Percentiles rank a stretch among this genome's conserved stretches.
These are phyloP conservation scores for Camellia japonica DNA, from an alignment of 148 eudicot species.

Conservation along the genomic window DNA sequence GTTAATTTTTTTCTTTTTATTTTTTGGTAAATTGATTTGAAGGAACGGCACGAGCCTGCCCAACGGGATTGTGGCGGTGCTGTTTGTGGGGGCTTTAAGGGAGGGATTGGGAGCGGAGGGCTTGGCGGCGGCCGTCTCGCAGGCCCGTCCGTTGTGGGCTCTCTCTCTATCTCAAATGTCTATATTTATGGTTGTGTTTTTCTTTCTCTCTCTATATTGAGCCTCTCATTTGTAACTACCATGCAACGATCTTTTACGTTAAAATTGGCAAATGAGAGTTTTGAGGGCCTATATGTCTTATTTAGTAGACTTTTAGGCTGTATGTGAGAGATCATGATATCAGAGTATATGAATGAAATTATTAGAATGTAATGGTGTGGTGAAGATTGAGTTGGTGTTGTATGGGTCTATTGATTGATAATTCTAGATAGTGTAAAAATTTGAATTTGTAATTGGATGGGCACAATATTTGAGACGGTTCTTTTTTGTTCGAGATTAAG, in stretches of 20 bases:
- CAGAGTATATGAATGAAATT: too few species aligned
- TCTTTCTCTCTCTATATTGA: not conserved
- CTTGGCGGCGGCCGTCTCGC: not conserved
- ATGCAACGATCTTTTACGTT: not conserved
- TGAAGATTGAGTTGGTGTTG: too few species aligned
- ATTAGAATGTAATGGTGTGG: too few species aligned
- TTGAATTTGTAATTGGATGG: too few species aligned
- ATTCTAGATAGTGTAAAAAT: too few species aligned
- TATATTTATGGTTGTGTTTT: not conserved
- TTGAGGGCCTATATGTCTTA: too few species aligned
- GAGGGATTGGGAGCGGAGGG: not conserved
- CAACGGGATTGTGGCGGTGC: not conserved
- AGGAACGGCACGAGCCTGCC: not conserved
- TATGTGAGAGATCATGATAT: too few species aligned
- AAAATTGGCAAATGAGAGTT: not conserved
- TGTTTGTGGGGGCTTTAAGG: not conserved
- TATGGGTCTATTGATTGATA: too few species aligned
- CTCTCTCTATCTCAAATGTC: not conserved
- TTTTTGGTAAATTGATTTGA: not conserved
- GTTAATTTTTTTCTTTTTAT: not conserved
- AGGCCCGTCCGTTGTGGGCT: constrained; percentile 2
- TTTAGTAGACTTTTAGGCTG: too few species aligned
- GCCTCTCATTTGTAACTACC: constrained; percentile 9
- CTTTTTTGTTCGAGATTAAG: too few species aligned
- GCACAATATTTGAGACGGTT: too few species aligned